Base-by-base conservation (phyloP, 305 asterid species). In the Caryopteris hybrid region DNA sequence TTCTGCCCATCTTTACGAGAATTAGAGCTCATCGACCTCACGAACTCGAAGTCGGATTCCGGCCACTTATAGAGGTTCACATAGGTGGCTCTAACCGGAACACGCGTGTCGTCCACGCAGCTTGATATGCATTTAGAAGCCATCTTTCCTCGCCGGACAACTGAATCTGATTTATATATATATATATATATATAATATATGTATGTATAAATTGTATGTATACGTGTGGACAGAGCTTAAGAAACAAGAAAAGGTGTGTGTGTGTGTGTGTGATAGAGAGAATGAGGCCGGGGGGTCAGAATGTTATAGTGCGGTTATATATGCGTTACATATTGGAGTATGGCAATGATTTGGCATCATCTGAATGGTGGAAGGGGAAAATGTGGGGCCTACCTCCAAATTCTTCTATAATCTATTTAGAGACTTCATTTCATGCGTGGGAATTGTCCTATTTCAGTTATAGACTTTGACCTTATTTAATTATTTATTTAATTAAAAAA, bases 31-130 rank as follows among this genome's bases (percentile, higher is more conserved):
- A 86, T 66, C 6, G 97, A 90, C 20, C 87, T 39, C 6, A 90
- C 83, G 67, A 90, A 90, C 63, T 84, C 96, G 38, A 78, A 84
- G 36, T 89, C 92, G n/a, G 90, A 87, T 70, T 84, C 92, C 63
- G 95, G 92, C 96, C 91, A 85, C 41, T 82, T 87, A 72, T 80
- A 73, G 39, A 89, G 84, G 78, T 76, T 84, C 16, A 74, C 82
- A 54, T 89, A 89, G 27, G 77, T 87, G 16, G 90, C 80, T 17
- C 88, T 67, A 4, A 76, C 74, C 3, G 91, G 88, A 22, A 67
- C 73, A 1, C 80, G 78, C 5, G 80, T 61, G 64, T 79, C 83
- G 6, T 76, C 79, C 4, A 70, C 75, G 75, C 81, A 76, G 69
- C 77, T 72, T 27, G 84, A 76, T 61, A 80, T 80, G 75, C 84